Evolutionary conservation across 495 filamentous ascomycete species (phyloP).

Genomic region (Penicillium bovifimosum): DNA sequence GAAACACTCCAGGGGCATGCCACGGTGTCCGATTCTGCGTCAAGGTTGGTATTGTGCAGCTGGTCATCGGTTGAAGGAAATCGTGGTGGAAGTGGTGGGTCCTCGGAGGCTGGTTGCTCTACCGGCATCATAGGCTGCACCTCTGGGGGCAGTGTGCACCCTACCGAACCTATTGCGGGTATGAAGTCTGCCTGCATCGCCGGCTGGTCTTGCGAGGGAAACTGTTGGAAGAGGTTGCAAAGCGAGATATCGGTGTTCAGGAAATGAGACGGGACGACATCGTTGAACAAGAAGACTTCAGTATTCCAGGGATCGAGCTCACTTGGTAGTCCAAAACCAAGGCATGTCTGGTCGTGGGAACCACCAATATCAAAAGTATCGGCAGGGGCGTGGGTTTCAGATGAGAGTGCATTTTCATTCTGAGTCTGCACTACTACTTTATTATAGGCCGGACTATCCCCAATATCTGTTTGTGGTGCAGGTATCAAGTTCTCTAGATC

Average conservation of each 20-base stretch:
- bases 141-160: neutral
- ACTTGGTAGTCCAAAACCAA: neutral
- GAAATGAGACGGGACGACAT: constrained; percentile 3
- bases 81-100: neutral
- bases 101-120: neutral
- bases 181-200: neutral
- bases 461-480: neutral
- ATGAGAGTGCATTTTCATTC: neutral
- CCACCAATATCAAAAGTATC: neutral
- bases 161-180: neutral
- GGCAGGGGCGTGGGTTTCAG: neutral
- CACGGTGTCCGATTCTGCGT: neutral
- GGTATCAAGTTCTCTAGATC: neutral
- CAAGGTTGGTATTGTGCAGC: neutral
- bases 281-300: neutral
- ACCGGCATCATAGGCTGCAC: neutral
- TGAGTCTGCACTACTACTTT: neutral
- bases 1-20: neutral
- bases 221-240: constrained; percentile 2
- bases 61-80: neutral
- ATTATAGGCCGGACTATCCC: neutral
- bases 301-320: neutral
- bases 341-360: neutral
- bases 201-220: neutral
- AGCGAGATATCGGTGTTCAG: constrained; percentile 4